Base-by-base conservation (phyloP, 2,329 filamentous ascomycete species). In the Pseudogymnoascus sp. region DNA sequence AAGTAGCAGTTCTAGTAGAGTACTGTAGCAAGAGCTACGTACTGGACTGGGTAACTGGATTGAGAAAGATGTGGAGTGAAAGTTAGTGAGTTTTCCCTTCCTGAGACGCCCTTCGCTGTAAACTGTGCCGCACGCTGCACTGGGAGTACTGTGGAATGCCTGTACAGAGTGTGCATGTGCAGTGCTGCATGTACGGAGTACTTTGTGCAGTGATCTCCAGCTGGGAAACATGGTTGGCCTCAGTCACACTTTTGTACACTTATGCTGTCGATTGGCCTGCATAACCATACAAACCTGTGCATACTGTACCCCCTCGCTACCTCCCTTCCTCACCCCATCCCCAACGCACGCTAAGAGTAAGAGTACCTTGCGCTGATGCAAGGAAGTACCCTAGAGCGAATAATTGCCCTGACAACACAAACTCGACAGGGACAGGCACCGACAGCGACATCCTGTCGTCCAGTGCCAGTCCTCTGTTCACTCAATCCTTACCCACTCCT, bases 351-450 rank as follows among this genome's bases (percentile, higher is more conserved):
- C 47, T 54, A 54, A 54, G 28, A 54, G 47, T 54, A 54, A 54
- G 28, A 33, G 47, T 54, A 54, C 39, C 39, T 43, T 43, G 20
- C 39, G 2, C 12, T 43, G 25, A 54, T 33, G 47, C 47, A 54
- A 54, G 47, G 47, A 54, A 54, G 47, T 54, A 33, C 47, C 47
- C 47, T 54, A 54, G 47, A 35, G 16, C 16, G 47, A 54, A 54
- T 54, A 54, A 54, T 54, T 54, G 47, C 47, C 47, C 47, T 54
- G 47, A 54, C 47, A 54, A 54, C 47, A 54, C 47, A 54, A 54
- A 54, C 47, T 54, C 47, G 28, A 33, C 47, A 54, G 47, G 47
- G 47, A 54, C 47, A 54, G 47, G 47, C 47, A 54, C 47, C 47
- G 5, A 30, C 47, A 14, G 5, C 47, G 28, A 20, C 47, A 33